A percentile compares a stretch with the other conserved stretches of the same genome.
Conservation (phyloP, 2,329 filamentous ascomycete genomes). For the Fusarium nematophilum region DNA sequence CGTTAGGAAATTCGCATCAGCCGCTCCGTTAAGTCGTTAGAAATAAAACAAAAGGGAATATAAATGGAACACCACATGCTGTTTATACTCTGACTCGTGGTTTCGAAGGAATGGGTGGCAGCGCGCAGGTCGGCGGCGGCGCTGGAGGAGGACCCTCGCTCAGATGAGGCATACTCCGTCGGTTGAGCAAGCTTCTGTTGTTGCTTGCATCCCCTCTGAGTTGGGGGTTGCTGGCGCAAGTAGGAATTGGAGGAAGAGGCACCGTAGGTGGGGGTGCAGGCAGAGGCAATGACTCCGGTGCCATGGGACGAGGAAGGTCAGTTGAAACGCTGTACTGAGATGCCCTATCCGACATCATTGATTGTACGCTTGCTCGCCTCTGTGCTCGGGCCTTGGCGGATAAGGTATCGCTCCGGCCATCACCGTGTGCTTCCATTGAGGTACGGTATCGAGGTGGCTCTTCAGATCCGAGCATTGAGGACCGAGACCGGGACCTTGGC, state of each 20-base stretch:
- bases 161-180: conserved; percentile 64
- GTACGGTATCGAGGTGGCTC: conserved; percentile 44
- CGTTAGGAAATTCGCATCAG: conserved; percentile 25
- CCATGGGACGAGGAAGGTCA: conserved; percentile 41
- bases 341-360: conserved; percentile 42
- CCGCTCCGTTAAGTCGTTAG: conserved; percentile 31
- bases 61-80: conserved; percentile 1
- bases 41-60: conserved; percentile 21
- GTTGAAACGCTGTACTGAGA: conserved; percentile 36
- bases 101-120: conserved; percentile 62
- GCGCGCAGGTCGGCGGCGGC: conserved; percentile 65
- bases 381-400: conserved; percentile 35
- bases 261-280: conserved; percentile 45
- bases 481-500: conserved; percentile 38
- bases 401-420: conserved; percentile 36
- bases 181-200: conserved; percentile 47
- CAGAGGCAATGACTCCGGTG: conserved; percentile 38
- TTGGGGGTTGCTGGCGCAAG: conserved; percentile 36
- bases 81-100: conserved; percentile 32
- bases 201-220: conserved; percentile 34
- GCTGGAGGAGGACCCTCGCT: conserved; percentile 63
- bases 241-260: conserved; percentile 48
- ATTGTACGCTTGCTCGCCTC: conserved; percentile 46
- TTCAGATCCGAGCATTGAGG: conserved; percentile 27
- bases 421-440: conserved; percentile 48